Evolutionary conservation across 2,329 filamentous ascomycete species (phyloP), one percentile per base, ranked within the genome.

Genomic region (Myriosclerotinia scirpicola): DNA sequence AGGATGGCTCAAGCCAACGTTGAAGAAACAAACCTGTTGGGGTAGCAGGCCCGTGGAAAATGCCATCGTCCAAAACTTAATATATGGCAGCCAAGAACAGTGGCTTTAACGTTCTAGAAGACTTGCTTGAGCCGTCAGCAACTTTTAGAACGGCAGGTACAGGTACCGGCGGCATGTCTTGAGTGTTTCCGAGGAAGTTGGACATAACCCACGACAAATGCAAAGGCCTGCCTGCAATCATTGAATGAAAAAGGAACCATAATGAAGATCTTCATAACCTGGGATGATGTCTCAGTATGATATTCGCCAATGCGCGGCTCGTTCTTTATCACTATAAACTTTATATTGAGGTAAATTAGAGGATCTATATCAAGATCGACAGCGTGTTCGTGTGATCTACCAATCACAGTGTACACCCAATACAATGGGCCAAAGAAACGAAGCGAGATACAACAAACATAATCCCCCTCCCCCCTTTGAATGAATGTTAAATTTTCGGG

Each of bases 1-100:
- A 14, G 54, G 54, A 56, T 56, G n/a, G 38, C 54, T 56, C 54
- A 56, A 56, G 22, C 54, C 38, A 56, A 15, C 14, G 12, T 17
- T 30, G 38, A 17, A 44, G 40, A 26, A 42, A 26, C 26, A 26
- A n/a, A n/a, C n/a, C n/a, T 40, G 8, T 26, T 56, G 14, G 2
- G 12, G 14, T 56, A 20, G 36, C 14, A 44, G n/a, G 6, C 38
- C 54, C 54, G n/a, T 22, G n/a, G 15, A 56, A 17, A 42, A 30
- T 44, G 1, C 38, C 38, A 30, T 56, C 26, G 11, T 42, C n/a
- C n/a, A 56, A 44, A 56, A 11, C 14, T 44, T 14, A 22, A 44
- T 44, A 34, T 44, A 20, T 44, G 2, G 34, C 17, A 22, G 12
- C 22, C 38, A 56, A 12, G 30, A 22, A 30, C 14, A 44, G 38